A percentile compares a stretch with the other conserved stretches of the same genome.
Conservation (phyloP, 2,329 filamentous ascomycete species). For the Microascus cirrosus region DNA sequence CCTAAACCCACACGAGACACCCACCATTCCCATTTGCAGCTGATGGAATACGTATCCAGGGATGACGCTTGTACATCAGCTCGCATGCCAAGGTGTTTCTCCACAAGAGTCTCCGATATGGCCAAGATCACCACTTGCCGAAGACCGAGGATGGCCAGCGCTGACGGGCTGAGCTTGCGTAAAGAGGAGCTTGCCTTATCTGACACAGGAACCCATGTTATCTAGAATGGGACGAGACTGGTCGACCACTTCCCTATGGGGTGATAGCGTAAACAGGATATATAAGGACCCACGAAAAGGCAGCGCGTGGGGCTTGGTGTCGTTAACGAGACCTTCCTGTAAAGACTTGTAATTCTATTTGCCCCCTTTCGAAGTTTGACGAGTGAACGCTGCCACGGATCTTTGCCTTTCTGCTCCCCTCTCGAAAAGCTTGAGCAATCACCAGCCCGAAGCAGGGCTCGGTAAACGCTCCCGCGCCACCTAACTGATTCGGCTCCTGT, state of each 20-base stretch:
- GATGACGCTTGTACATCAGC: not conserved
- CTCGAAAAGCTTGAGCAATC: not conserved
- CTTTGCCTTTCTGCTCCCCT: not conserved
- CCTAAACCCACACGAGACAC: not conserved
- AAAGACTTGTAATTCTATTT: not conserved
- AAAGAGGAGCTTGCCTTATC: not conserved
- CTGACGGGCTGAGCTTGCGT: not conserved
- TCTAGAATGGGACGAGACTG: not conserved
- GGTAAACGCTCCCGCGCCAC: no score
- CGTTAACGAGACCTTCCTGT: not conserved
- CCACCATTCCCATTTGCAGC: not conserved
- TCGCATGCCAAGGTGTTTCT: not conserved
- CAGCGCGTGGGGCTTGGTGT: not conserved
- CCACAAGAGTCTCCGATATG: not conserved
- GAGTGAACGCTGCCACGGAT: not conserved
- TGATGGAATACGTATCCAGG: not conserved
- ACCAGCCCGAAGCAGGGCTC: no score
- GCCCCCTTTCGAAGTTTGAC: not conserved
- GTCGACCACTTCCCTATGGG: not conserved
- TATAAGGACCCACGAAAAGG: not conserved
- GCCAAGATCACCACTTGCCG: not conserved
- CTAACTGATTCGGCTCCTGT: not conserved
- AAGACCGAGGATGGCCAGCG: not conserved
- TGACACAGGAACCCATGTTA: not conserved
- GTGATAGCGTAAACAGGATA: not conserved